Conservation (phyloP, 179 eudicot genomes). For the Heliamphora ciliata region DNA sequence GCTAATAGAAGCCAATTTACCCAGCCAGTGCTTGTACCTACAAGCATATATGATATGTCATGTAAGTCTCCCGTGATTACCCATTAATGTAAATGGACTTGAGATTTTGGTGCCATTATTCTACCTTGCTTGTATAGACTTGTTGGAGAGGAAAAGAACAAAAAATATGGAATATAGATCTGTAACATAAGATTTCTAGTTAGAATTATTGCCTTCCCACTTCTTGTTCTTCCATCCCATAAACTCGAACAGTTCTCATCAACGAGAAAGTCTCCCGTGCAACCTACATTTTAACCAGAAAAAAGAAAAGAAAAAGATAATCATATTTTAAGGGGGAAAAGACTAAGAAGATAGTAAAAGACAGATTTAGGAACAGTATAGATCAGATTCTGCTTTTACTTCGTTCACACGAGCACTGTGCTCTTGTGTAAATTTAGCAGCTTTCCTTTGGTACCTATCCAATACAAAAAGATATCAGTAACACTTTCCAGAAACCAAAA, state of each 20-base stretch:
- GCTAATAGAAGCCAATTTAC: constrained; percentile 31
- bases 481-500: constrained; percentile 4
- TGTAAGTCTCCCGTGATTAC: background rate
- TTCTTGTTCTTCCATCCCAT: constrained; percentile 47
- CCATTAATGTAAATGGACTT: background rate
- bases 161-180: background rate
- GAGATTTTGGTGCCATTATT: background rate
- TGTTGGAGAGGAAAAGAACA: background rate
- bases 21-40: constrained; percentile 43
- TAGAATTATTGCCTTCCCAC: constrained; percentile 29
- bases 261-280: constrained; percentile 40
- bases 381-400: constrained; percentile 29
- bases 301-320: background rate
- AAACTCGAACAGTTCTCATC: constrained; percentile 39
- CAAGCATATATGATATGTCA: constrained; percentile 6
- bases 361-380: background rate
- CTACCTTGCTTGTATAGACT: background rate
- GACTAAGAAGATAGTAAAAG: background rate
- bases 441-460: constrained; percentile 47
- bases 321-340: background rate
- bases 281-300: constrained; percentile 25
- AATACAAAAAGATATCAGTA: constrained; percentile 13
- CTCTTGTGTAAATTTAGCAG: constrained; percentile 45
- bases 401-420: constrained; percentile 43
- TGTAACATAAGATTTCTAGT: background rate